Evolutionary conservation across 1,139 yeast species (phyloP).

Genomic region (Geotrichum phurueaensis): DNA sequence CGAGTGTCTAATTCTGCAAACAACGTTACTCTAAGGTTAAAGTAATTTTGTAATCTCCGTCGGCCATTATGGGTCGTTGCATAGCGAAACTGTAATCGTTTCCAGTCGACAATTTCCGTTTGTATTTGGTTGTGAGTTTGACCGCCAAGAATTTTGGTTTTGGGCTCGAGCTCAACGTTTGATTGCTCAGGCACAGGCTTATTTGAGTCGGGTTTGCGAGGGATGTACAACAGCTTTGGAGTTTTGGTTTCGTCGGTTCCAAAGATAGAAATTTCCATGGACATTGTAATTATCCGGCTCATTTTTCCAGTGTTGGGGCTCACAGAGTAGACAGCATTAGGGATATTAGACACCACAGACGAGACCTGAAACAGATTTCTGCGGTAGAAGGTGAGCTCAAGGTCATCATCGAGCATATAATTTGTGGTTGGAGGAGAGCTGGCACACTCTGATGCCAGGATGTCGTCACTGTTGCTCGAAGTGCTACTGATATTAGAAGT

Average conservation of each 20-base stretch:
- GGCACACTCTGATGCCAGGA: background rate
- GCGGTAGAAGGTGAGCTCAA: constrained; percentile 31
- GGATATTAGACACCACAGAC: constrained; percentile 28
- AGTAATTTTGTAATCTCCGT: constrained; percentile 50
- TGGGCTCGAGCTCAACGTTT: constrained; percentile 27
- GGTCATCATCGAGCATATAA: background rate
- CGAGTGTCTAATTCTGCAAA: constrained; percentile 35
- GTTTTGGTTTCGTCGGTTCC: constrained; percentile 28
- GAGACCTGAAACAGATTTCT: constrained; percentile 31
- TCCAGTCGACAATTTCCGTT: constrained; percentile 36
- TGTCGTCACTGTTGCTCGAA: background rate
- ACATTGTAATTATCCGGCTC: constrained; percentile 28
- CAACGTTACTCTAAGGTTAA: constrained; percentile 44
- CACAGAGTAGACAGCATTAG: constrained; percentile 27
- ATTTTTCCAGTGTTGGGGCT: constrained; percentile 23
- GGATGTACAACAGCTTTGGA: constrained; percentile 27
- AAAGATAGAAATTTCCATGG: constrained; percentile 28
- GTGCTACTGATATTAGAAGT: background rate
- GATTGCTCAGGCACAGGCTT: constrained; percentile 26
- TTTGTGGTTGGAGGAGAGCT: background rate
- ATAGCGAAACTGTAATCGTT: constrained; percentile 46
- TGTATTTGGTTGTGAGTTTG: constrained; percentile 22
- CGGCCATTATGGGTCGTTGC: constrained; percentile 68
- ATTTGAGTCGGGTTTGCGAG: constrained; percentile 23
- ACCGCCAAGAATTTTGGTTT: constrained; percentile 14